Conservation (phyloP, 2,329 filamentous ascomycete species). For the Aspergillaceae sp. region DNA sequence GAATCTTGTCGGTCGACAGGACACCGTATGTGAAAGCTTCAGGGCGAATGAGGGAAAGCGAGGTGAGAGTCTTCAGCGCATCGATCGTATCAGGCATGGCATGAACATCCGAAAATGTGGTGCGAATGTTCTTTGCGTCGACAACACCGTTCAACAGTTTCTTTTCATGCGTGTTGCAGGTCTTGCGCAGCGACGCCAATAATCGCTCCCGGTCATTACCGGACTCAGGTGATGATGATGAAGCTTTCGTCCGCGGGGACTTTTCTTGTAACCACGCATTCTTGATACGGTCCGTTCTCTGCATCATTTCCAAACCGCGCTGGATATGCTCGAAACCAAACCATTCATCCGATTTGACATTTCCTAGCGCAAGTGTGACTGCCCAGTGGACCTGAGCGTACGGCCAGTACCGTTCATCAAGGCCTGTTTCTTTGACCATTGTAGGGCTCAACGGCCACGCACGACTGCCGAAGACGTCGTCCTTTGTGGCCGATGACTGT, state of each 20-base stretch:
- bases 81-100: conserved; percentile 74
- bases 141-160: conserved; percentile 74
- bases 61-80: conserved; percentile 79
- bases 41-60: conserved; percentile 73
- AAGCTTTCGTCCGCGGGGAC: conserved; percentile 20
- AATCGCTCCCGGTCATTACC: conserved; percentile 31
- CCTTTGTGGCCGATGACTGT: conserved; percentile 21
- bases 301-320: conserved; percentile 30
- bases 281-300: conserved; percentile 33
- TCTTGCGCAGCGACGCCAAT: conserved; percentile 45
- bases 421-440: conserved; percentile 27
- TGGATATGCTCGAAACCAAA: conserved; percentile 32
- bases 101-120: conserved; percentile 81
- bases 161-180: conserved; percentile 69
- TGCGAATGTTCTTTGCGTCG: conserved; percentile 70
- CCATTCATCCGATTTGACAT: conserved; percentile 34
- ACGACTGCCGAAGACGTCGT: conserved; percentile 22
- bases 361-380: conserved; percentile 46
- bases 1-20: conserved; percentile 80
- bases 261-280: conserved; percentile 30
- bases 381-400: conserved; percentile 55
- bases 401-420: conserved; percentile 49
- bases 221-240: conserved; percentile 7
- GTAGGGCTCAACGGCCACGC: conserved; percentile 23
- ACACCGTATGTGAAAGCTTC: conserved; percentile 97